Base-by-base conservation (phyloP, 2,329 filamentous ascomycete species). In the Drechslera avenae region DNA sequence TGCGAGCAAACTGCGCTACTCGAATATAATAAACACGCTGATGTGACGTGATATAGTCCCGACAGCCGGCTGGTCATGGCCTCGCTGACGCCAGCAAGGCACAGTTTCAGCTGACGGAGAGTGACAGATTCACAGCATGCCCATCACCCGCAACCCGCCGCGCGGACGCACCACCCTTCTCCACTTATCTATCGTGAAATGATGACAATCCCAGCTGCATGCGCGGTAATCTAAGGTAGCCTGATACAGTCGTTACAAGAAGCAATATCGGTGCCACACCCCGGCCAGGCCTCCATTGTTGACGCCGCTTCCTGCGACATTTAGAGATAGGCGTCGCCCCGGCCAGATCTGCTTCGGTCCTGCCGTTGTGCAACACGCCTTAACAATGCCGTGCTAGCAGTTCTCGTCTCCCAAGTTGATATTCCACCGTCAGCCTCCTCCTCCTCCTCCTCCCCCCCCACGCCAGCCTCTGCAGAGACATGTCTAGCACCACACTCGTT, bases 171-270 rank as follows among this genome's bases (percentile, higher is more conserved):
- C 39, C 37, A 36, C 34, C 46, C 2, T 44, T 46, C 23, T 26
- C 39, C 36, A 37, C 48, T 34, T 32, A 35, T 40, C 46, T 44
- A 50, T 30, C 23, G 30, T 47, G 35, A 54, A 40, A 51, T 51
- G 48, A 52, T 45, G 30, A 33, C 46, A 45, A 54, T 51, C 21
- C 48, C 42, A 23, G 35, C 17, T 35, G 43, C 17, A 39, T 28
- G 35, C 36, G 39, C 33, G 26, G 39, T 46, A 56, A 59, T 61
- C 54, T 51, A 54, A 55, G 46, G 49, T 53, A 50, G 50, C 50
- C 50, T 57, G 56, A 55, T 49, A 60, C 61, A 63, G 47, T 51
- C 57, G 58, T 57, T 63, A 63, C 57, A 59, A 48, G 46, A 56
- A 37, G 56, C 55, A 48, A 55, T 57, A 48, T 55, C 55, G 37